Evolutionary conservation across 2,329 filamentous ascomycete species (phyloP).

Genomic region (Ophiocordyceps camponoti-rufipedis): DNA sequence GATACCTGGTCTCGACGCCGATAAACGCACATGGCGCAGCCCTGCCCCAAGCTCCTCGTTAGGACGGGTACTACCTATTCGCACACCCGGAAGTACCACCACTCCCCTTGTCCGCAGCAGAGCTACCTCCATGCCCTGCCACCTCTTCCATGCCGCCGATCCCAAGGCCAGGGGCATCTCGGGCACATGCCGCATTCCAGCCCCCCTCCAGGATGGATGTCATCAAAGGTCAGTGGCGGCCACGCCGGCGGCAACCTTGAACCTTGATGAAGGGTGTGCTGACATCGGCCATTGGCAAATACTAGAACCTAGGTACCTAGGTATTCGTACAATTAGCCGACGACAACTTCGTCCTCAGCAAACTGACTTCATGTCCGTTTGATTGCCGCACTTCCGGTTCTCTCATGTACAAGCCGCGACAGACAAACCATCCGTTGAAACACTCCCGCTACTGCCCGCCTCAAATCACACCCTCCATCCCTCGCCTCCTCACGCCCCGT

Average conservation of each 20-base stretch:
- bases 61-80: too few species aligned
- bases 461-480: neutral
- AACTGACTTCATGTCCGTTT: neutral
- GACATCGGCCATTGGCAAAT: neutral
- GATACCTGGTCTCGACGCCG: too few species aligned
- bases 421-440: neutral
- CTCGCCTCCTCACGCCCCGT: neutral
- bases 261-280: neutral
- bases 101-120: neutral
- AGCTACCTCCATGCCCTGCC: too few species aligned
- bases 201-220: too few species aligned
- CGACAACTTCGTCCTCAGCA: too few species aligned
- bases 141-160: neutral
- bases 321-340: too few species aligned
- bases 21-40: too few species aligned
- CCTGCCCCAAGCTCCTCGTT: too few species aligned
- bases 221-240: neutral
- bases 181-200: neutral
- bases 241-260: neutral
- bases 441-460: neutral
- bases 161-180: too few species aligned
- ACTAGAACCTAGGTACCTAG: too few species aligned
- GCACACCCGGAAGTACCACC: too few species aligned
- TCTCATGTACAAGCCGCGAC: neutral
- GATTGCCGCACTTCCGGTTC: neutral